Base-by-base conservation (phyloP, 306 rosid genomes). In the Prunus mume region DNA sequence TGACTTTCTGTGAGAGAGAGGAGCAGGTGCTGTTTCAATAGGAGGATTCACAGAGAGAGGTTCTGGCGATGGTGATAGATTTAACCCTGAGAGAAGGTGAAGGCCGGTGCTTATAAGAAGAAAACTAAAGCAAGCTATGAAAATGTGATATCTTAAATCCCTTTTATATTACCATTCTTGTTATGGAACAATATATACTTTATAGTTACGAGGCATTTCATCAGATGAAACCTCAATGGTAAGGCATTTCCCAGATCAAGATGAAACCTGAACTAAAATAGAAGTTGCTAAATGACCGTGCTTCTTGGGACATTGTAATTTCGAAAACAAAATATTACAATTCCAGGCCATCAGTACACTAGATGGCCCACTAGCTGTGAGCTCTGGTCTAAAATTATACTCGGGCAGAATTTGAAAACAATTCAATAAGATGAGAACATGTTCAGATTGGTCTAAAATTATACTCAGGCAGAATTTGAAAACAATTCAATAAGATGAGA, bases 41-140 rank as follows among this genome's bases (percentile, higher is more conserved):
- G 90, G 85, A 87, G 85, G 78, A 81, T 73, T 76, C 71, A 76
- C 81, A 8, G 83, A 74, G 22, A 74, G 70, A 63, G 62, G 74
- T 69, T 80, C 76, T n/a, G 91, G 91, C 60, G 93, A 84, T 46
- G 91, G 90, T 73, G 91, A 79, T 74, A 82, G 67, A 49, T 65
- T 79, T 63, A 80, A 84, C 17, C 87, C 97, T 88, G 76, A 67
- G 67, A 73, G 82, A 85, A 78, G 50, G 65, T n/a, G 56, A 27
- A 68, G 3, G 77, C 55, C 7, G 43, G 7, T 24, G 50, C 30
- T 22, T 24, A 51, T 62, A 49, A 30, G 47, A 27, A 57, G 32
- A 61, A 22, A 71, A 54, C 65, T 74, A 51, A 20, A 78, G 54
- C 80, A 83, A 74, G 52, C 71, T 60, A 71, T 55, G 25, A 56